Evolutionary conservation across 352 stramenopile species (phyloP).

Genomic region (Globisporangium parvum): DNA sequence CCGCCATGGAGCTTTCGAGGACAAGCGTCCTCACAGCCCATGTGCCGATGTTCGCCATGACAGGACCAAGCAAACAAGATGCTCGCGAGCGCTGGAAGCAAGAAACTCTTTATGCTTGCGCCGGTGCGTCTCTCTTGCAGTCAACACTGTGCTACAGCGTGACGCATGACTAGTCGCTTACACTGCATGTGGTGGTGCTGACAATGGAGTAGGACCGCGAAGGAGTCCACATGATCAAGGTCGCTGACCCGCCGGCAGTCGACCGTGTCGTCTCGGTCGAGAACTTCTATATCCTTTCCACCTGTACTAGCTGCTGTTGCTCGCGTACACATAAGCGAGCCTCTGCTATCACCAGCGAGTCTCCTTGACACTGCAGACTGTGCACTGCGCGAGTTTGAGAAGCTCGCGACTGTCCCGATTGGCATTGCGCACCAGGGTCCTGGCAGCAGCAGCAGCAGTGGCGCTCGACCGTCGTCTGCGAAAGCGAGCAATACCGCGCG

Average conservation of each 20-base stretch:
- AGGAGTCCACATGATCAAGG: conserved; percentile 60
- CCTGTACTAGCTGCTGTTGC: background rate
- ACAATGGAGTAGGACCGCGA: conserved; percentile 40
- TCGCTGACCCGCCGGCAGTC: conserved; percentile 27
- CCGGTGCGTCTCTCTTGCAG: conserved; percentile 19
- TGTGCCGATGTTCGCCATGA: background rate
- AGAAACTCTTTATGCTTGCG: conserved; percentile 39
- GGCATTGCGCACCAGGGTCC: conserved; percentile 13
- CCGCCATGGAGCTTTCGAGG: background rate
- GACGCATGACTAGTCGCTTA: no score
- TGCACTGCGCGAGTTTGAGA: conserved; percentile 69
- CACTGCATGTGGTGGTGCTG: no score
- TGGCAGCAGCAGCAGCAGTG: conserved; percentile 1
- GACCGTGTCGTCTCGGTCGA: conserved; percentile 62
- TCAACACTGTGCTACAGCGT: no score
- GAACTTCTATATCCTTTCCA: conserved; percentile 66
- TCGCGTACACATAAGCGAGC: conserved; percentile 3
- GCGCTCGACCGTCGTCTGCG: conserved; percentile 3
- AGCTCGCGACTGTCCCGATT: conserved; percentile 51
- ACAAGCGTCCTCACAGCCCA: background rate
- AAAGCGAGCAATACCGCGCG: conserved; percentile 2
- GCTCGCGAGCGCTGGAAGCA: conserved; percentile 31
- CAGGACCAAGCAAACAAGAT: conserved; percentile 80
- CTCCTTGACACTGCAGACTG: conserved; percentile 34
- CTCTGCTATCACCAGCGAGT: background rate